Evolutionary conservation across 192 early-diverging fungal genomes (phyloP).

Genomic region (Physocladia obscura): DNA sequence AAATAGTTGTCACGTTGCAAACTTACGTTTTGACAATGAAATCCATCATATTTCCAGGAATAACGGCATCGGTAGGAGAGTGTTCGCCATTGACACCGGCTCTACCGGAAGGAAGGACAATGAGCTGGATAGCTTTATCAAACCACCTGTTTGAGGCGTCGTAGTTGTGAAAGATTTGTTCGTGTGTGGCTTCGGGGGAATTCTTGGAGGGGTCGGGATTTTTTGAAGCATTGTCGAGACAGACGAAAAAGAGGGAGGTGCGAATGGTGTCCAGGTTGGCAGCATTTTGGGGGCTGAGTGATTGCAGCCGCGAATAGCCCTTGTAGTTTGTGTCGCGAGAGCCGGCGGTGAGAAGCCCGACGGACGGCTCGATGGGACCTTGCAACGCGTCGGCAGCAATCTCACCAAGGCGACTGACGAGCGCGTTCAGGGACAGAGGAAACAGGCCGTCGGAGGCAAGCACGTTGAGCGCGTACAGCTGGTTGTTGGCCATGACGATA

Average conservation of each 20-base stretch:
- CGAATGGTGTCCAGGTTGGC: constrained; percentile 66
- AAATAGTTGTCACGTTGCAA: neutral
- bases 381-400: constrained; percentile 30
- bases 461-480: constrained; percentile 83
- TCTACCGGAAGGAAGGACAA: constrained; percentile 80
- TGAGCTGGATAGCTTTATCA: constrained; percentile 90
- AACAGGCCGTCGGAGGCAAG: constrained; percentile 64
- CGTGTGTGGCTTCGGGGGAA: constrained; percentile 57
- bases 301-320: constrained; percentile 37
- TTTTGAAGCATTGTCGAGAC: constrained; percentile 77
- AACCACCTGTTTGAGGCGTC: constrained; percentile 91
- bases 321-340: constrained; percentile 86
- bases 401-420: constrained; percentile 21
- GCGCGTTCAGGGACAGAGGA: neutral
- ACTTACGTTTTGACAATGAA: constrained; percentile 65
- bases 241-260: constrained; percentile 80
- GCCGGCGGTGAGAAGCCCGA: constrained; percentile 82
- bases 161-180: constrained; percentile 74
- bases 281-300: constrained; percentile 46
- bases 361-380: constrained; percentile 50
- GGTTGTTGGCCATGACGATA: constrained; percentile 80
- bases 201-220: constrained; percentile 48
- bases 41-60: constrained; percentile 79
- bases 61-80: constrained; percentile 88
- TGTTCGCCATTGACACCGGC: constrained; percentile 95